phyloP scores from a whole-genome alignment of 1,284 basidiomycete species.

The Moesziomyces aphidis region DNA sequence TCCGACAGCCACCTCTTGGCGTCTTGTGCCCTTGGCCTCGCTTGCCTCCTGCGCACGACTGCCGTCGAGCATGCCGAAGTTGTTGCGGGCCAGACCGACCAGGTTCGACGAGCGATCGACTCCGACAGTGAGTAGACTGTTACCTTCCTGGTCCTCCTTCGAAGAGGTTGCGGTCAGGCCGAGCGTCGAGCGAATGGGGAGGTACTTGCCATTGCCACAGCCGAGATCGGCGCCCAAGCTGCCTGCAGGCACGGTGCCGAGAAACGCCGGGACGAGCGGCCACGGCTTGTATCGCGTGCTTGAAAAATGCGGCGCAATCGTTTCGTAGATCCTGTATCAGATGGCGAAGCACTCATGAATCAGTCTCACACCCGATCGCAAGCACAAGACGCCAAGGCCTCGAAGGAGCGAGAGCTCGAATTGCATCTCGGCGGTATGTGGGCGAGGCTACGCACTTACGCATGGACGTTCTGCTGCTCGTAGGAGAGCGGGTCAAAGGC shows the following conservation, averaged over 20 bases:
- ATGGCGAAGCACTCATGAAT: background rate
- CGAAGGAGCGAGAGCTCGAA: background rate
- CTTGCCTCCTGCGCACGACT: background rate
- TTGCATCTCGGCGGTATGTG: background rate
- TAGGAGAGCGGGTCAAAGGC: conserved; percentile 50
- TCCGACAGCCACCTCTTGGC: conserved; percentile 62
- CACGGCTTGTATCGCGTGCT: conserved; percentile 97
- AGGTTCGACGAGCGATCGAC: conserved; percentile 80
- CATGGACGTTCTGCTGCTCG: conserved; percentile 65
- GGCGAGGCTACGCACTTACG: conserved; percentile 51
- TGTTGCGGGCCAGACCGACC: conserved; percentile 49
- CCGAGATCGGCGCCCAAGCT: conserved; percentile 93
- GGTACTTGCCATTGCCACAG: conserved; percentile 97
- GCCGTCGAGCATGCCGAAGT: conserved; percentile 33
- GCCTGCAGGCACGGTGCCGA: conserved; percentile 79
- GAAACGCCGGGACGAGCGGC: conserved; percentile 88
- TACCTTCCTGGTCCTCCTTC: background rate
- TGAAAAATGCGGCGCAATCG: conserved; percentile 91
- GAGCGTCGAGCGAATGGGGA: conserved; percentile 69
- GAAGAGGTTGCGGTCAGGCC: background rate
- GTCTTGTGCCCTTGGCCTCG: background rate
- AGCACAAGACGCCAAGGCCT: background rate
- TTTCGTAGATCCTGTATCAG: conserved; percentile 77
- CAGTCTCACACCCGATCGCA: conserved; percentile 1
- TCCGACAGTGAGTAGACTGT: conserved; percentile 56